Evolutionary conservation across 2,329 filamentous ascomycete species (phyloP), one percentile per base, ranked within the genome.

Genomic region (Paracorniculantispora psalliotae): DNA sequence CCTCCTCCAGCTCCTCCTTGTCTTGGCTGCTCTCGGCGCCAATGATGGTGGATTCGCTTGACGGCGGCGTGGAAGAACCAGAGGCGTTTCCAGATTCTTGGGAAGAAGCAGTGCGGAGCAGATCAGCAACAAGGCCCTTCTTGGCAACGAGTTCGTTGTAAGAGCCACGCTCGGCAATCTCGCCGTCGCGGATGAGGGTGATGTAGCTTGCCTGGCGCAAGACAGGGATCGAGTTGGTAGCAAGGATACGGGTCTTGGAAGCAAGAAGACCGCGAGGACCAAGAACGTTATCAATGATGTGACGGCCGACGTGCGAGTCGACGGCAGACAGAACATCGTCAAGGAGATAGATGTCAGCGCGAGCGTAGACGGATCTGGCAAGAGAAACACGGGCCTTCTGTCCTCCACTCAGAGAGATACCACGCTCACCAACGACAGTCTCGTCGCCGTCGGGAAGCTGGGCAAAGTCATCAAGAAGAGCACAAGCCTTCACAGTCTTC

Each of bases 291-390:
- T 97, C 90, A 67, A 97, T 97, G 59, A 99, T 83, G 74, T 99
- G 94, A 63, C 91, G 84, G 52, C 94, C 94, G 61, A 99, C 94
- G 69, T 99, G 94, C 64, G 96, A 93, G 74, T 99, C 94, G n/a
- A 99, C 94, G 0, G 96, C 94, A 17, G 93, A 97, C 12, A 99
- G 81, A 62, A 92, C 90, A 71, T 99, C 94, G 66, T 99, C 94
- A 12, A 99, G 81, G 13, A 99, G 81, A 69, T 97, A 97, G 52
- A 99, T 86, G 71, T 99, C 96, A n/a, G 94, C 92, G 65, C 94
- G 85, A 54, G 96, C 92, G 70, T 99, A 99, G 1, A 99, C 94
- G 30, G 96, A 93, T 71, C 94, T 85, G 43, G 94, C 94, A 57
- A 99, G 80, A 15, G 92, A 93, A 61, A 99, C 81, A 62, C 94